Evolutionary conservation across 2,329 filamentous ascomycete genomes (phyloP), one percentile per base, ranked within the genome.

Genomic region (Sclerotinia subarctica): DNA sequence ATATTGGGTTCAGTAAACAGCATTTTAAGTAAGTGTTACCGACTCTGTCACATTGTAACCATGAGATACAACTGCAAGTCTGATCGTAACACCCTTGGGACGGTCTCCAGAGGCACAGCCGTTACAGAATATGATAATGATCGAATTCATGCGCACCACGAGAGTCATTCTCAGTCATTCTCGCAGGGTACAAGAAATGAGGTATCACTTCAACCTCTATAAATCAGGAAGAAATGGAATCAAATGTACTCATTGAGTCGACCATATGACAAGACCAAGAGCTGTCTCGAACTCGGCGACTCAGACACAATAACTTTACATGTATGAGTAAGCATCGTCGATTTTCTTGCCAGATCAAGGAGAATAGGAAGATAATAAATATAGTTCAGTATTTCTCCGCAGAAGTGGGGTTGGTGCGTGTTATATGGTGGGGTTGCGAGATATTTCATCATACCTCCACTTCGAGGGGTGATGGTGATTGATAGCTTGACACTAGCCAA

Each of bases 361-460:
- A 35, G 32, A 35, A 29, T 11, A 5, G 21, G 19, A n/a, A 35
- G 29, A n/a, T 21, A 35, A 29, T 2, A n/a, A n/a, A 0, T 19
- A 35, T 13, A 13, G 38, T 42, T 10, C 32, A 38, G 21, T 57
- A 24, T 15, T 38, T 21, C n/a, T 57, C n/a, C 54, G n/a, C 58
- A 62, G 44, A 35, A 49, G 58, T 62, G 58, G 58, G 44, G 44
- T 17, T 47, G 13, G 44, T 49, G 58, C 44, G 44, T 44, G 35
- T 58, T 26, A 17, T 8, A 11, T 60, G 58, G 58, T 47, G 58
- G 58, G 42, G 44, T 60, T 29, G 26, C 32, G 26, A 49, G 29
- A 32, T 35, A 60, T 60, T 47, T 35, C 58, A 49, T 60, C 58
- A 60, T 60, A 5, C 44, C 44, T 47, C 58, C 46, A 62, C 59